Base-by-base conservation (phyloP, 2,329 filamentous ascomycete genomes). In the Periconia digitata region DNA sequence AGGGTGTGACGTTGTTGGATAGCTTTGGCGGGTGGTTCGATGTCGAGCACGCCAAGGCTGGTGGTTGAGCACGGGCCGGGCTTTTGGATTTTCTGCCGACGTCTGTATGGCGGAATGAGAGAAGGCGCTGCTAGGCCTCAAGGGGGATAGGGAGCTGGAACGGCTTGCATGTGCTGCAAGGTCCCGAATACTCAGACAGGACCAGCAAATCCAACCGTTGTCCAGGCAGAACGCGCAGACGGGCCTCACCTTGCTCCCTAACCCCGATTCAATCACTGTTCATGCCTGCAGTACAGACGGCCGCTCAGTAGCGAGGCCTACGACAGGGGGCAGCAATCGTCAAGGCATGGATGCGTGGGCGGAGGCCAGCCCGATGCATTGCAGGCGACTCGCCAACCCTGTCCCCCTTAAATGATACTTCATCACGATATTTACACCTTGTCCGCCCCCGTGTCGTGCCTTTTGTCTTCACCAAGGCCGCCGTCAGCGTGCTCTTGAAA, bases 11-110 rank as follows among this genome's bases (percentile, higher is more conserved):
- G 46, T 34, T 47, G 54, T 52, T 56, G 49, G 52, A 50, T 53
- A 50, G 51, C 44, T 44, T 46, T 45, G 48, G 21, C 37, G 43
- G n/a, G 58, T 58, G 55, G 55, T 58, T 54, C 53, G 55, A 58
- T 60, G 17, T 34, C 49, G 47, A 48, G 37, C 27, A 45, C 43
- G 53, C 46, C 47, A 50, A 44, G 44, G 45, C 46, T 47, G 47
- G 43, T 40, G 42, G 42, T 54, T 56, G 53, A 53, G 27, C 55
- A 35, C 45, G 17, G 32, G 50, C 51, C 46, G 50, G 47, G 35
- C 35, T n/a, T n/a, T n/a, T n/a, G n/a, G n/a, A n/a, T n/a, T n/a
- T n/a, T n/a, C n/a, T n/a, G n/a, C n/a, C n/a, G n/a, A n/a, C n/a
- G 10, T 32, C 27, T 32, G 5, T 32, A 13, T 32, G 12, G 12